phyloP scores from a whole-genome alignment of 2,329 filamentous ascomycete species.

The Talaromyces sp. region DNA sequence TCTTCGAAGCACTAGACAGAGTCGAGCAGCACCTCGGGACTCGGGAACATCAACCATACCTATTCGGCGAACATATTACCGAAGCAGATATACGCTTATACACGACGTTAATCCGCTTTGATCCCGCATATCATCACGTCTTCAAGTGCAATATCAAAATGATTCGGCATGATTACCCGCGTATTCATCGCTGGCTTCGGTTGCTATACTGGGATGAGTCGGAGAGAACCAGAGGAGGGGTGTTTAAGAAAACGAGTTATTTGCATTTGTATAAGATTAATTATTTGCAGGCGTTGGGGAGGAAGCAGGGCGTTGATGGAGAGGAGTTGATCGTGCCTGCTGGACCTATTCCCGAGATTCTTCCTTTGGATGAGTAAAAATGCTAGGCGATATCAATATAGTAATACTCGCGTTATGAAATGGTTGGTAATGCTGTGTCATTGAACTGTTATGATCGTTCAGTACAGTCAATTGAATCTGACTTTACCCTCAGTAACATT shows the following conservation, averaged over 20 bases:
- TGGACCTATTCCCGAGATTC: constrained; percentile 28
- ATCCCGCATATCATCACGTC: constrained; percentile 73
- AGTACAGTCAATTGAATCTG: not conserved
- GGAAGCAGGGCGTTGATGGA: constrained; percentile 1
- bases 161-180: constrained; percentile 59
- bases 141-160: constrained; percentile 70
- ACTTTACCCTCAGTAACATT: not conserved
- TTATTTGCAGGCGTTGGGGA: constrained; percentile 21
- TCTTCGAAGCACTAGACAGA: constrained; percentile 71
- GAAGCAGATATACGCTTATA: constrained; percentile 74
- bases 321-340: constrained; percentile 26
- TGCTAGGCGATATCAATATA: not conserved
- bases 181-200: constrained; percentile 46
- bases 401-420: not conserved
- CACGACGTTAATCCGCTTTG: constrained; percentile 65
- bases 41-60: constrained; percentile 56
- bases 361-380: constrained; percentile 20
- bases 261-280: constrained; percentile 36
- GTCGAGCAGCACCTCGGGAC: constrained; percentile 64
- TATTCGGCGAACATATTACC: constrained; percentile 69
- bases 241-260: constrained; percentile 45
- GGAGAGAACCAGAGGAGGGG: constrained; percentile 38
- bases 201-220: constrained; percentile 47
- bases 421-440: not conserved
- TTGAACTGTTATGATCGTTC: not conserved